phyloP scores from a whole-genome alignment of 1,284 basidiomycete genomes.

The Trametes sp. region DNA sequence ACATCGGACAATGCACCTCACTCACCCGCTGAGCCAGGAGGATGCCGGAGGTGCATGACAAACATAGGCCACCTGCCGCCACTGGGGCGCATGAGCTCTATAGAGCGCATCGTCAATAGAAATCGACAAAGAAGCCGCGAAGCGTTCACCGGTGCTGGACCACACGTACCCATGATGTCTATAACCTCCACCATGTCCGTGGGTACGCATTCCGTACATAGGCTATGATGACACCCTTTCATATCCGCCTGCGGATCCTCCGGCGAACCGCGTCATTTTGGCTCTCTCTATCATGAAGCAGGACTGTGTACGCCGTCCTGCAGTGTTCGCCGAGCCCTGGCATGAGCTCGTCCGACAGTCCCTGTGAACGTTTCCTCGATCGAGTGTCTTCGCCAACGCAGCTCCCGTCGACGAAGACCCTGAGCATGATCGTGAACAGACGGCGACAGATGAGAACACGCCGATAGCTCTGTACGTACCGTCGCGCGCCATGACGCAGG shows the following conservation, averaged over 20 bases:
- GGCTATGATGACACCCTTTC: not conserved
- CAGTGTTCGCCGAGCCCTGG: not conserved
- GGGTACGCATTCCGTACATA: not conserved
- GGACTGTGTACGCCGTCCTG: not conserved
- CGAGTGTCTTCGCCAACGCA: not conserved
- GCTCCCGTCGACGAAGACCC: not conserved
- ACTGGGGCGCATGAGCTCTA: not conserved
- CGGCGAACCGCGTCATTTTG: slow-evolving; percentile 3
- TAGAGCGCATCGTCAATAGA: not conserved
- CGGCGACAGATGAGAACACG: not conserved
- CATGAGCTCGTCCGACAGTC: no score
- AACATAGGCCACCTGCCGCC: not conserved
- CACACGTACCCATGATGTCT: not conserved
- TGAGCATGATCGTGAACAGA: not conserved
- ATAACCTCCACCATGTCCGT: not conserved
- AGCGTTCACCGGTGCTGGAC: not conserved
- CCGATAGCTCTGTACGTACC: not conserved
- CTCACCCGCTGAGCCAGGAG: not conserved
- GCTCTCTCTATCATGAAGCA: not conserved
- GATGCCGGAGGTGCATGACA: not conserved
- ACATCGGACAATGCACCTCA: not conserved
- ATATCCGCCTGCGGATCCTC: slow-evolving; percentile 3
- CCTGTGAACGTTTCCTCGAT: no score
- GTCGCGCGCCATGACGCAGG: not conserved
- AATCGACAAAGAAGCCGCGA: not conserved